Conservation (phyloP, 495 filamentous ascomycete genomes). For the Hypoxylon subgilvum region DNA sequence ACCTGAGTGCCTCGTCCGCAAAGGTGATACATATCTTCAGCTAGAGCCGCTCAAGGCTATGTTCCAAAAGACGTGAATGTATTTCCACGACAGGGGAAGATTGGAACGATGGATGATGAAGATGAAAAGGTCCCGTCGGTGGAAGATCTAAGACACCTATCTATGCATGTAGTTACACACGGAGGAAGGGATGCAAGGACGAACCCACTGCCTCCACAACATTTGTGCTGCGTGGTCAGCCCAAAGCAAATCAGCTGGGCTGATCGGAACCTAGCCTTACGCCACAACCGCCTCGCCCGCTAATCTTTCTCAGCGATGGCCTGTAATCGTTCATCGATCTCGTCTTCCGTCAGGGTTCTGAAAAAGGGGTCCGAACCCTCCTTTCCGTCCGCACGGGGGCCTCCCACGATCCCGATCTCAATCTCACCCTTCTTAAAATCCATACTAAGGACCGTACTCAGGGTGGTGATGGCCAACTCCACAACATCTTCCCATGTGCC, state of each 20-base stretch:
- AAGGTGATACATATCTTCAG: constrained; percentile 37
- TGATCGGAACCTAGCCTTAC: constrained; percentile 35
- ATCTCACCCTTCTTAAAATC: constrained; percentile 99
- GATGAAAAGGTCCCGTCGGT: constrained; percentile 22
- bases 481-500: constrained; percentile 98
- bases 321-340: constrained; percentile 97
- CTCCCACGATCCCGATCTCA: constrained; percentile 95
- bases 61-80: constrained; percentile 1
- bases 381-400: constrained; percentile 75
- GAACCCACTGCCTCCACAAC: constrained; percentile 25
- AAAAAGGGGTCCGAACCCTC: constrained; percentile 79
- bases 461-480: constrained; percentile 88
- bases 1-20: constrained; percentile 22
- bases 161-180: constrained; percentile 37
- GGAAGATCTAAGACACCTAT: constrained; percentile 24
- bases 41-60: constrained; percentile 35
- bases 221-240: constrained; percentile 20
- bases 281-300: constrained; percentile 40
- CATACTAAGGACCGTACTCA: constrained; percentile 95
- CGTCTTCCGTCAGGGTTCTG: constrained; percentile 89
- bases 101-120: constrained; percentile 6
- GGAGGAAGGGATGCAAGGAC: constrained; percentile 10
- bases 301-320: constrained; percentile 98
- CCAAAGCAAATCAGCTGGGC: constrained; percentile 25
- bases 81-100: constrained; percentile 5